phyloP scores from a whole-genome alignment of 768 basidiomycete genomes.

The Lentinula raphanica region DNA sequence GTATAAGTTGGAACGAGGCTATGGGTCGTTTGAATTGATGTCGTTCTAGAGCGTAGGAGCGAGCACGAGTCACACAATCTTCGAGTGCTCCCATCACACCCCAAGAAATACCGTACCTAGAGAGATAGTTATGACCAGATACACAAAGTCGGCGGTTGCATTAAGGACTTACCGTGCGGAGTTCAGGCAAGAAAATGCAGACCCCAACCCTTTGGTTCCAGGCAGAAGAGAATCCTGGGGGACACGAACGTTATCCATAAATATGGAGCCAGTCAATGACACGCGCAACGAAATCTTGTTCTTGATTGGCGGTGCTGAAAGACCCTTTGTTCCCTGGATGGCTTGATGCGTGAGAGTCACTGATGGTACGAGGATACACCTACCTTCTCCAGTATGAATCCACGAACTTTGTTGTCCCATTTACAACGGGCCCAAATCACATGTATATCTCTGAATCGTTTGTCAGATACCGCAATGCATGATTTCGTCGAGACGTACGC shows the following conservation, averaged over 20 bases:
- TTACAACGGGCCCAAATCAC: slow-evolving; percentile 93
- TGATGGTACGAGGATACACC: slow-evolving; percentile 10
- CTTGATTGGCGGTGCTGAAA: slow-evolving; percentile 83
- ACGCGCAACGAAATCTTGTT: slow-evolving; percentile 90
- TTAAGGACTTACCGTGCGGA: slow-evolving; percentile 57
- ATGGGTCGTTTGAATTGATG: slow-evolving; percentile 87
- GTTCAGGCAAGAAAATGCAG: slow-evolving; percentile 90
- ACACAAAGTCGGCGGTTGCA: background rate
- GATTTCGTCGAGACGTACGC: slow-evolving; percentile 48
- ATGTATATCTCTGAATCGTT: slow-evolving; percentile 66
- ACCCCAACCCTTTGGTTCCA: slow-evolving; percentile 68
- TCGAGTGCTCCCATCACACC: slow-evolving; percentile 95
- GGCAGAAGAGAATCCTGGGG: slow-evolving; percentile 72
- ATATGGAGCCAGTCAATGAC: slow-evolving; percentile 80
- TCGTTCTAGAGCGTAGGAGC: slow-evolving; percentile 83
- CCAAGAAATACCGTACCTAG: slow-evolving; percentile 85
- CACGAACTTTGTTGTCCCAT: slow-evolving; percentile 88
- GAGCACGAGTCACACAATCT: slow-evolving; percentile 75
- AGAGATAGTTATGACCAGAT: background rate
- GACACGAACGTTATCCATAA: slow-evolving; percentile 88
- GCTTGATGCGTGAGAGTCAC: background rate
- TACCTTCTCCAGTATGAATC: slow-evolving; percentile 89
- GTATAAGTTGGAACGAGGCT: slow-evolving; percentile 94
- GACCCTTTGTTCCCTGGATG: slow-evolving; percentile 68
- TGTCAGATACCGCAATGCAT: background rate